Evolutionary conservation across 2,329 filamentous ascomycete genomes (phyloP), one percentile per base, ranked within the genome.

Genomic region (Elsinoe arachidis): DNA sequence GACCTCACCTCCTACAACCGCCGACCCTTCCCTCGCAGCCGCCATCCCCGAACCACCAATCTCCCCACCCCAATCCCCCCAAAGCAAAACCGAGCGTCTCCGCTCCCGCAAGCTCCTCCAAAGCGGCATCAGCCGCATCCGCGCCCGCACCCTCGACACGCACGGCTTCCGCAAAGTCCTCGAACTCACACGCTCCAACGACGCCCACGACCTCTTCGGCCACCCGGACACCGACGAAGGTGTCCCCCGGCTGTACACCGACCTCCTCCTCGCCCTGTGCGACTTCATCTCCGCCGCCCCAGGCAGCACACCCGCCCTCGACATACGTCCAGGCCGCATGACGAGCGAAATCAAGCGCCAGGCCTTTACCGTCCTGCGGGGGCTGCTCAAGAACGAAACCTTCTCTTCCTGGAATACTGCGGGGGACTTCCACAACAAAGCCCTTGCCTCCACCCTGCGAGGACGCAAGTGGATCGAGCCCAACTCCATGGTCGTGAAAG

Each of bases 121-220:
- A 33, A 90, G 87, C 64, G 88, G 86, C 52, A 87, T 91, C 63
- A 76, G 83, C 54, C 86, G 87, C 61, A 85, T 91, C 63, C 83
- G 83, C 63, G 78, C 81, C 30, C 82, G 83, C 64, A 82, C 82
- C 1, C 79, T 92, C n/a, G 88, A 91, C 66, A 86, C 88, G 2
- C 87, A 90, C 66, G 87, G 87, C 58, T 90, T 91, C 76, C 82
- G 87, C 55, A 87, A 88, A 65, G 76, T 91, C 51, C 87, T 91
- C 69, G 84, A 84, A 38, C 79, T 90, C 62, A 79, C 90, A 17
- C 49, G 56, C 59, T 84, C 86, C 61, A 84, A 87, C 59, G 81
- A 78, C 66, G 80, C 79, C 21, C 69, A 72, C 64, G 78, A 83
- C 12, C 76, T 82, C 17, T 83, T 61, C 26, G 60, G 87, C 1